Evolutionary conservation across 495 filamentous ascomycete species (phyloP).

Genomic region (Annulohypoxylon bovei): DNA sequence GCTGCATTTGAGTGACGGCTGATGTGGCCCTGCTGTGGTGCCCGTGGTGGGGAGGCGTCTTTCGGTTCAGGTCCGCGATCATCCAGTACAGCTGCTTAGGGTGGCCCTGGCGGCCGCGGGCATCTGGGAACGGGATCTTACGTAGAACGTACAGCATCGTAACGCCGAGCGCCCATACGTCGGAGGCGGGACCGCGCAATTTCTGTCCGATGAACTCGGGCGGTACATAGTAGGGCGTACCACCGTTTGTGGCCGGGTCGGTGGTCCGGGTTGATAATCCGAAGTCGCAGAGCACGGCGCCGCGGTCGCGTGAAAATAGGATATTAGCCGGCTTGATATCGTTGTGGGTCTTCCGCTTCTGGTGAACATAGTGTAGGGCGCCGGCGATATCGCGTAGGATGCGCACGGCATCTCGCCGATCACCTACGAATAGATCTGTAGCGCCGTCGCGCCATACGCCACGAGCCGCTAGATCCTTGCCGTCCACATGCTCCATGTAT

Average conservation of each 20-base stretch:
- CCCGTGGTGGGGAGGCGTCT: slow-evolving; percentile 9
- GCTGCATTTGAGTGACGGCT: slow-evolving; percentile 56
- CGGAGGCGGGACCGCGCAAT: slow-evolving; percentile 56
- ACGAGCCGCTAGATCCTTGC: slow-evolving; percentile 53
- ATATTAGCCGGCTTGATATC: slow-evolving; percentile 65
- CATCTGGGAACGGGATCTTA: slow-evolving; percentile 58
- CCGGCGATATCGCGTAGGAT: slow-evolving; percentile 58
- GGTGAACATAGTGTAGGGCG: slow-evolving; percentile 59
- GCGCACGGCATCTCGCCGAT: slow-evolving; percentile 52
- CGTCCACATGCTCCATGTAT: slow-evolving; percentile 64
- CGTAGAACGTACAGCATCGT: slow-evolving; percentile 61
- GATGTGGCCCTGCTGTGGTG: slow-evolving; percentile 38
- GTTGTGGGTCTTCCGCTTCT: slow-evolving; percentile 57
- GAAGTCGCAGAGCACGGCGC: slow-evolving; percentile 61
- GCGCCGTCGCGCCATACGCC: slow-evolving; percentile 52
- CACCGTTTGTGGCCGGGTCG: slow-evolving; percentile 54
- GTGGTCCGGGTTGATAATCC: slow-evolving; percentile 54
- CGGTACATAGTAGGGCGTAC: slow-evolving; percentile 62
- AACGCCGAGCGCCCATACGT: slow-evolving; percentile 62
- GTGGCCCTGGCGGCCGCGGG: slow-evolving; percentile 52
- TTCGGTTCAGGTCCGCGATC: slow-evolving; percentile 54
- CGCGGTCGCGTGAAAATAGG: slow-evolving; percentile 60
- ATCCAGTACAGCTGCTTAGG: slow-evolving; percentile 58
- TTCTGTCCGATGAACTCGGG: slow-evolving; percentile 61
- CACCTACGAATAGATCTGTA: slow-evolving; percentile 55